phyloP scores from a whole-genome alignment of 1,284 basidiomycete species.

The Ceratobasidium sp. region DNA sequence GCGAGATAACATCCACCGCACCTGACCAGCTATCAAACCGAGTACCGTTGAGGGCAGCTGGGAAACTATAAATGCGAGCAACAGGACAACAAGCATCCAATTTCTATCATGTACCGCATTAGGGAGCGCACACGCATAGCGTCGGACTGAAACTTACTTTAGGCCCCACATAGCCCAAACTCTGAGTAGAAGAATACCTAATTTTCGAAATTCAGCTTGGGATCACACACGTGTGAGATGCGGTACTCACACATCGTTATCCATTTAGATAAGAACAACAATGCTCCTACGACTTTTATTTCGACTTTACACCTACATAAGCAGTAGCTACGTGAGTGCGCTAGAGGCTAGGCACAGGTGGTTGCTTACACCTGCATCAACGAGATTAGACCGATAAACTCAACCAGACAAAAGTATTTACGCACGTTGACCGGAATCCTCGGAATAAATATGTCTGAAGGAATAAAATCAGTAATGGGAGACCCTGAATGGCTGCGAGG shows the following conservation, averaged over 20 bases:
- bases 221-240: background rate
- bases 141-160: slow-evolving; percentile 15
- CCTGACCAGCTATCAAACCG: background rate
- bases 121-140: background rate
- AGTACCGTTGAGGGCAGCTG: slow-evolving; percentile 27
- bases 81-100: slow-evolving; percentile 28
- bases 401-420: background rate
- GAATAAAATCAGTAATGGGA: background rate
- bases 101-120: background rate
- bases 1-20: too few species aligned
- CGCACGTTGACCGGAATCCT: slow-evolving; percentile 27
- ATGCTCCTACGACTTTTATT: slow-evolving; percentile 19
- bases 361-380: slow-evolving; percentile 26
- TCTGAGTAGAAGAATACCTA: slow-evolving; percentile 32
- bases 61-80: slow-evolving; percentile 8
- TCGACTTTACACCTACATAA: slow-evolving; percentile 19
- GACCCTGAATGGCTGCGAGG: background rate
- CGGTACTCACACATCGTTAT: slow-evolving; percentile 31
- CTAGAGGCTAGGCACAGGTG: too few species aligned
- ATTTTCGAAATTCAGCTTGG: background rate
- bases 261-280: slow-evolving; percentile 12
- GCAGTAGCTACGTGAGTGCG: background rate
- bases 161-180: slow-evolving; percentile 43
- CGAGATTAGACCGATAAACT: background rate
- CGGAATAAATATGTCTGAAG: slow-evolving; percentile 36